phyloP scores from a whole-genome alignment of 2,329 filamentous ascomycete genomes.

The Fusarium dimerum region DNA sequence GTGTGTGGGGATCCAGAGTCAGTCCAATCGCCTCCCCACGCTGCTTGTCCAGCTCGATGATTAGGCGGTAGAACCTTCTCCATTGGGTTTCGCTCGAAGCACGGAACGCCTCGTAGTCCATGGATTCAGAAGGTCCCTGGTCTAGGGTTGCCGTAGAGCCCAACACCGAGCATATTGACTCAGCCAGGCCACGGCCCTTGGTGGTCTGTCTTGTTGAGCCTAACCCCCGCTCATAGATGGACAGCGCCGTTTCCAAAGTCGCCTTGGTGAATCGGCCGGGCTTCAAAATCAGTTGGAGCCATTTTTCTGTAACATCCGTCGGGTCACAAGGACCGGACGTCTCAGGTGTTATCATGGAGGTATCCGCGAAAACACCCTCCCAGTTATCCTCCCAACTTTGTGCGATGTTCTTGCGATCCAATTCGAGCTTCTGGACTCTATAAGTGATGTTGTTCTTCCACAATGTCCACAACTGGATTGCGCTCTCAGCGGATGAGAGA shows the following conservation, averaged over 20 bases:
- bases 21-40: slow-evolving; percentile 80
- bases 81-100: slow-evolving; percentile 78
- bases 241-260: slow-evolving; percentile 80
- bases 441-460: slow-evolving; percentile 86
- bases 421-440: slow-evolving; percentile 70
- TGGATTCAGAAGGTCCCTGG: slow-evolving; percentile 60
- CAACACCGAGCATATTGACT: slow-evolving; percentile 74
- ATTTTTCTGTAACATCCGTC: slow-evolving; percentile 76
- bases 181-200: slow-evolving; percentile 63
- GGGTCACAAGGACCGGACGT: slow-evolving; percentile 64
- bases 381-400: slow-evolving; percentile 68
- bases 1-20: slow-evolving; percentile 68
- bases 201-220: slow-evolving; percentile 37
- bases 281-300: slow-evolving; percentile 80
- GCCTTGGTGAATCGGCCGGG: slow-evolving; percentile 80
- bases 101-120: slow-evolving; percentile 77
- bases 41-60: slow-evolving; percentile 83
- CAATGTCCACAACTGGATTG: slow-evolving; percentile 69
- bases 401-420: slow-evolving; percentile 65
- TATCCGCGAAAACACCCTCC: slow-evolving; percentile 67
- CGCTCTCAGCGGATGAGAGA: slow-evolving; percentile 56
- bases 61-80: slow-evolving; percentile 84
- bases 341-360: slow-evolving; percentile 53
- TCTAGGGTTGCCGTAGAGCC: slow-evolving; percentile 68
- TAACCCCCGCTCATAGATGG: slow-evolving; percentile 73